Evolutionary conservation across 2,329 filamentous ascomycete genomes (phyloP), one percentile per base, ranked within the genome.

Genomic region (Thielaviopsis euricoi): DNA sequence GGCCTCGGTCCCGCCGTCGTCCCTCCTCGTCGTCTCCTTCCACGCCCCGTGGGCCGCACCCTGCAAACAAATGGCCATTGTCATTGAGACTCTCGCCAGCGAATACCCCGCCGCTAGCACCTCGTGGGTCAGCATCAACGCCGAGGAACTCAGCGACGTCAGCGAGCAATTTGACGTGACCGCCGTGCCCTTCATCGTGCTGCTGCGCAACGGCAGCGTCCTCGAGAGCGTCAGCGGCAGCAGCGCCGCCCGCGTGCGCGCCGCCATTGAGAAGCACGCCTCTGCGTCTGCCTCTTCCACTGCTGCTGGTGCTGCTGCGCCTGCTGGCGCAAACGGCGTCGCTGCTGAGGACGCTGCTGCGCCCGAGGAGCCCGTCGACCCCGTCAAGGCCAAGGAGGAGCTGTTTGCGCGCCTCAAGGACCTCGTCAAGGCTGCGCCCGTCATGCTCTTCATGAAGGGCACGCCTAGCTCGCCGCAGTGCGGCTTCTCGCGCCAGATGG

Each of bases 11-110:
- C 80, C 87, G 12, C 67, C 84, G 1, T 79, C 83, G 17, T 81
- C 86, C 17, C 81, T 96, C 61, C 77, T 91, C 62, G 78, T 96
- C 67, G 81, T 95, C 67, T 96, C 90, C 69, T 98, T 98, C 77
- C 87, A 97, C 70, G 89, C 93, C 21, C 87, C 90, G 63, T 98
- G 93, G 93, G 93, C 93, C 29, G 89, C 89, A 60, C 93, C 93
- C 52, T 97, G 93, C 76, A 83, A 87, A 62, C 89, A 96, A 73
- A 97, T 97, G 90, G 82, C 81, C 64, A 86, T 83, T 55, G 86
- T 97, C 64, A 81, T 98, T 63, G 78, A 81, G 67, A 86, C 89
- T 22, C 86, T 98, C 63, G 90, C 91, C 63, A 82, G 83, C 66
- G 89, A 90, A 69, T 95, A 95, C 73, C 82, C 88, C 61, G 76